Evolutionary conservation across 192 early-diverging fungal species (phyloP), one percentile per base, ranked within the genome.

Genomic region (Coemansia sp.): DNA sequence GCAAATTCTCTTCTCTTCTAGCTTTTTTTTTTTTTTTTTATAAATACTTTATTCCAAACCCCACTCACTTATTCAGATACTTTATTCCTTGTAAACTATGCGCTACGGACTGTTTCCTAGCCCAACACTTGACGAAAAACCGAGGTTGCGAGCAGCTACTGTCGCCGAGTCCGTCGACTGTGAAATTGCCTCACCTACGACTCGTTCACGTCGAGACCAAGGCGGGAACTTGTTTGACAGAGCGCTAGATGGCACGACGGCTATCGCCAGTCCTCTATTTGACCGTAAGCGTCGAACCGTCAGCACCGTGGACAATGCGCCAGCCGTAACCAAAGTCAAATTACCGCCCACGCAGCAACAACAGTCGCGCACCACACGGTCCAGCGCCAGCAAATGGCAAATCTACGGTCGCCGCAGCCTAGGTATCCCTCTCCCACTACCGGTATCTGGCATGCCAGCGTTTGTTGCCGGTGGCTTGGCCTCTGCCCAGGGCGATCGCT

Each of bases 341-440:
- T 49, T 66, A 4, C 55, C 55, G 16, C 64, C 64, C 16, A 66
- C 36, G 10, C 61, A 38, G 33, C 58, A 62, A 16, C 60, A 62
- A 10, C 61, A 62, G n/a, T 24, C 38, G n/a, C 61, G 61, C 38
- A 12, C 36, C 0, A 6, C 16, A 5, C 34, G 38, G 36, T 40
- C 61, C 61, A 62, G 36, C 61, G 38, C 61, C 9, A 41, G 10
- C 36, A 62, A 40, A 57, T 64, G 66, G 72, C 65, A 62, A 50
- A 12, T 53, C 3, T 67, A 62, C 47, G 57, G 57, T 24, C 75
- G 65, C 3, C 60, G 66, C 49, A 71, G 43, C 47, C 39, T 72
- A 4, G 75, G 75, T 22, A 64, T 66, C 11, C 69, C 74, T 2
- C 70, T 76, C 44, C 70, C 70, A 6, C 61, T 69, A 10, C 69